Evolutionary conservation across 129 eudicot genomes (phyloP), one percentile per base, ranked within the genome.

Genomic region (Lactuca saligna): DNA sequence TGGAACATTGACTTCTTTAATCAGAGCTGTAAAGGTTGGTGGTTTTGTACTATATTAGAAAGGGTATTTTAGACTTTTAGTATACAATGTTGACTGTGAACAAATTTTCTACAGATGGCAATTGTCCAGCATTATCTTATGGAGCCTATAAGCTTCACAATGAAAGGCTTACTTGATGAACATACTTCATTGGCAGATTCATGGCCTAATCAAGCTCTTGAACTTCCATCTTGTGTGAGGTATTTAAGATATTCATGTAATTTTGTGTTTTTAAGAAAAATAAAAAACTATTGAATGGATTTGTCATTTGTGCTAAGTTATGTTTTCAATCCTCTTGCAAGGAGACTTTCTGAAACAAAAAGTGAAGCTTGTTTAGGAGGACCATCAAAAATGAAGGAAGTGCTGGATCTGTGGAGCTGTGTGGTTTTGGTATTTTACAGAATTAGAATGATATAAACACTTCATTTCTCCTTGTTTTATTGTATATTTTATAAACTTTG

Each of bases 1-100:
- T 85, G 98, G 98, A 76, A 89, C 97, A 54, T 70, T 93, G 63
- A 85, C 88, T 57, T 89, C 86, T 37, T 83, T 89, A 13, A 29
- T 85, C 34, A 84, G 91, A 83, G 95, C 92, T 50, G 64, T 93
- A 75, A 89, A 83, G 98, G 98, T 92, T 56, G 48, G 78, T 64
- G 50, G 48, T 42, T 42, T 46, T 5, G 44, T 39, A 5, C 44
- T 39, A 7, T 39, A 7, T 39, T 39, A 39, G 8, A 66, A 72
- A 56, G 11, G 65, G 66, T 17, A 62, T 61, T 57, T 33, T 63
- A 37, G 54, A 38, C 33, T 65, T 57, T 33, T 63, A 37, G 54
- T 54, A 37, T 64, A 67, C 34, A 4, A 37, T 13, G 29, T 53
- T 66, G 29, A 39, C 46, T 14, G 51, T 7, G 53, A 31, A 57